A percentile compares a stretch with the other conserved stretches of the same genome.
Conservation (phyloP, 192 early-diverging fungal genomes). For the Linnemannia elongata region DNA sequence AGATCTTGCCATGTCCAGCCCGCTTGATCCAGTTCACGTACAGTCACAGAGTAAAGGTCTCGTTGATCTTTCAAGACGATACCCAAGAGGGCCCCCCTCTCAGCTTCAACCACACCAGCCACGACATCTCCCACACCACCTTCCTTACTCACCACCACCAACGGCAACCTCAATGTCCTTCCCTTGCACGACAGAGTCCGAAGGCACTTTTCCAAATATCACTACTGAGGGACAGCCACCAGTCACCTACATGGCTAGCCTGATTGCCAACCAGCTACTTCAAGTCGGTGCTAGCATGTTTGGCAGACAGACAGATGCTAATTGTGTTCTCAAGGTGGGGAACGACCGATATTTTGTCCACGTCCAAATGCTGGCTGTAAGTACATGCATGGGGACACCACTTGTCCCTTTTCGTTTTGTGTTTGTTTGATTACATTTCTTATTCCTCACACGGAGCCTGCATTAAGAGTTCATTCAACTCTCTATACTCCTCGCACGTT, state of each 20-base stretch:
- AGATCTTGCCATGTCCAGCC: not conserved
- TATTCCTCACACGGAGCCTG: not conserved
- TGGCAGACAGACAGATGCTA: constrained; percentile 18
- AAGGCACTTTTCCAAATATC: not conserved
- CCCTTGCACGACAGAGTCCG: not conserved
- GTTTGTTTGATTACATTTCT: not conserved
- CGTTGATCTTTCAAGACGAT: not conserved
- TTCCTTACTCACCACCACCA: not conserved
- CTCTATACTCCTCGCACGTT: not conserved
- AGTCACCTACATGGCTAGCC: constrained; percentile 26
- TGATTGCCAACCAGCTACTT: constrained; percentile 27
- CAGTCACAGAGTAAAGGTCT: not conserved
- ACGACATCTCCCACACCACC: not conserved
- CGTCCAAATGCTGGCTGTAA: constrained; percentile 40
- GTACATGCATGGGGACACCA: not conserved
- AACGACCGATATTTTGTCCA: constrained; percentile 21
- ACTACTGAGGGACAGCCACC: not conserved
- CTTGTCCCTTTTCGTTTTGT: not conserved
- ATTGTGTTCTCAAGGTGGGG: constrained; percentile 27
- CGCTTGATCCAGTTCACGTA: not conserved
- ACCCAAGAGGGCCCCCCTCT: not conserved
- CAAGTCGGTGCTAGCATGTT: constrained; percentile 20
- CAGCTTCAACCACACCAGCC: not conserved
- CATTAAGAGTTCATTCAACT: not conserved
- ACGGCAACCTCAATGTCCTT: not conserved